Evolutionary conservation across 2,329 filamentous ascomycete genomes (phyloP), one percentile per base, ranked within the genome.

Genomic region (Lasiodiplodia theobromae): DNA sequence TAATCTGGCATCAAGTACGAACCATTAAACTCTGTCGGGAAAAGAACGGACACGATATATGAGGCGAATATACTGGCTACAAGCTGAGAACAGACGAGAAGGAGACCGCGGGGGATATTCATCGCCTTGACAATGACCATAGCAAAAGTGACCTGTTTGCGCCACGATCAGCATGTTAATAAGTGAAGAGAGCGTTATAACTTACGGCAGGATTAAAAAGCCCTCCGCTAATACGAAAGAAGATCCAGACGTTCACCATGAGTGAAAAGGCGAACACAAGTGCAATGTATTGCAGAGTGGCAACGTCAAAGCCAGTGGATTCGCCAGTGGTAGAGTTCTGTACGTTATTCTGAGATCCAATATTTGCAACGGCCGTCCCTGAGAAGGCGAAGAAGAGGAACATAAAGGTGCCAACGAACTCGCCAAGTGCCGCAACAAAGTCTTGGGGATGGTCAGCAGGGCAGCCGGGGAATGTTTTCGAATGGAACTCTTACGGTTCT

Each of bases 331-430:
- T 56, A n/a, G 69, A 16, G 71, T 69, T 63, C 11, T 47, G 73
- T 72, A n/a, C 71, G 69, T 12, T 73, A 73, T 64, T 21, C 25
- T 52, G 38, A 8, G 72, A 73, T 16, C 72, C 73, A 23, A 76
- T 74, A 54, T 79, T 80, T 25, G 79, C 78, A 6, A 80, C 77
- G 44, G 77, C 75, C 0, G 78, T 80, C 4, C 78, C 79, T 2
- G 76, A 77, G 67, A 78, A 81, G 0, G 79, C 78, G 51, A 80
- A 79, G 74, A 80, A 81, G 4, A 81, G 73, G 63, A 81, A 81
- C 76, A 80, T 76, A 68, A 79, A 79, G 1, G 79, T 81, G 3
- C 79, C 79, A 3, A 77, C 75, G 31, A 81, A 79, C 52, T 81
- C 79, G 14, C 78, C 77, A 2, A 74, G 60, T 3, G 74, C 73